phyloP scores from a whole-genome alignment of 805 yeast species.

The Kodamaea kakaduensis region DNA sequence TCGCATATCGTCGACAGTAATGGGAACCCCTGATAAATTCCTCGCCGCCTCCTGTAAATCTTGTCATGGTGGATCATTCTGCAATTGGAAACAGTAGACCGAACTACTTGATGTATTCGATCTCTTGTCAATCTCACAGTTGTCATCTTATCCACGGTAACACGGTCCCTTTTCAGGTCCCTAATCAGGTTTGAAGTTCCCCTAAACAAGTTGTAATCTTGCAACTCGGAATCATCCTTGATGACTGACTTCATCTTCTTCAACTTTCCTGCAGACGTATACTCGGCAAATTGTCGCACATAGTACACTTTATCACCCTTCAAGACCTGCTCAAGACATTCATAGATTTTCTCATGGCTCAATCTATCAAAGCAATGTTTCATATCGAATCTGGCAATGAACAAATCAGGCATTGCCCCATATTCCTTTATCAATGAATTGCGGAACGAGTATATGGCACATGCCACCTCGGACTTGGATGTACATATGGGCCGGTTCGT shows the following conservation, averaged over 20 bases:
- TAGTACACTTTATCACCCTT: conserved; percentile 19
- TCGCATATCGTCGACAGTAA: conserved; percentile 75
- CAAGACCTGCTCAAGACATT: conserved; percentile 29
- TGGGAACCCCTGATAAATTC: conserved; percentile 83
- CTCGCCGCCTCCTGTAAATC: conserved; percentile 48
- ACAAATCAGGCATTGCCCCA: conserved; percentile 30
- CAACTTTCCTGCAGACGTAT: conserved; percentile 4
- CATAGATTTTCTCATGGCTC: conserved; percentile 42
- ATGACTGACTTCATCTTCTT: conserved; percentile 13
- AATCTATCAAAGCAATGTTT: conserved; percentile 73
- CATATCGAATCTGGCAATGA: conserved; percentile 70
- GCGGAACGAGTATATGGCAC: conserved; percentile 6
- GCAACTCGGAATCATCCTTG: conserved; percentile 13
- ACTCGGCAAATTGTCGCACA: conserved; percentile 17
- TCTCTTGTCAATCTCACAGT: conserved; percentile 35
- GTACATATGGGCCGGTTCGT: conserved; percentile 27
- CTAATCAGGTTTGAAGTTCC: neutral
- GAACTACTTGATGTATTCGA: conserved; percentile 44
- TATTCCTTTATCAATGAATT: neutral
- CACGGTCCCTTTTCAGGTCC: neutral
- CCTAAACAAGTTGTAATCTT: conserved; percentile 3
- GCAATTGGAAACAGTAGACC: conserved; percentile 52
- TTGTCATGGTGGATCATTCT: conserved; percentile 36
- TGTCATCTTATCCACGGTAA: conserved; percentile 27
- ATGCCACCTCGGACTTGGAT: conserved; percentile 46